phyloP scores from a whole-genome alignment of 805 yeast genomes.

The Wickerhamomyces chaumierensis region DNA sequence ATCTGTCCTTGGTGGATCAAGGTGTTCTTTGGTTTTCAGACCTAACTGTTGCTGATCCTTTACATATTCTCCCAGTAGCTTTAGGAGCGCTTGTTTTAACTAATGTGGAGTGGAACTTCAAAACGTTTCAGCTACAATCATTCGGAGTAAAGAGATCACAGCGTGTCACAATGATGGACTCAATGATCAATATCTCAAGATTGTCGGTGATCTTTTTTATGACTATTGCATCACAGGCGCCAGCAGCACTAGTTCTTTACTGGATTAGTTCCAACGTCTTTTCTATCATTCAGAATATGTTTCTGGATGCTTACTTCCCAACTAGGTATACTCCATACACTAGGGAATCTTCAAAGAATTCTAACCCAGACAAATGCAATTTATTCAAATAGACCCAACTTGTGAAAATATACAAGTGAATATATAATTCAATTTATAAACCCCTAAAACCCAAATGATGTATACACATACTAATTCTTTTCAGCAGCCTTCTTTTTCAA shows the following conservation, averaged over 20 bases:
- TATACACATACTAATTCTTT: slow-evolving; percentile 6
- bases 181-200: slow-evolving; percentile 61
- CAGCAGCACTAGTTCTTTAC: slow-evolving; percentile 70
- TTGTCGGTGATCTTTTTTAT: slow-evolving; percentile 69
- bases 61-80: slow-evolving; percentile 53
- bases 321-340: slow-evolving; percentile 8
- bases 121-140: slow-evolving; percentile 36
- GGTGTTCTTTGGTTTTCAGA: slow-evolving; percentile 54
- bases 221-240: slow-evolving; percentile 80
- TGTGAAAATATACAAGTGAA: too few relatives aligned
- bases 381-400: too few relatives aligned
- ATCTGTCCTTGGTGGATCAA: slow-evolving; percentile 36
- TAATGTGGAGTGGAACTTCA: slow-evolving; percentile 76
- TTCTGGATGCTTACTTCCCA: slow-evolving; percentile 40
- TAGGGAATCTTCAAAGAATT: slow-evolving; percentile 3
- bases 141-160: slow-evolving; percentile 28
- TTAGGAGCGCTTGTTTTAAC: slow-evolving; percentile 62
- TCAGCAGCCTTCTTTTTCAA: slow-evolving; percentile 21
- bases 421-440: too few relatives aligned
- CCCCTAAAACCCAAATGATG: neutral
- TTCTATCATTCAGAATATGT: slow-evolving; percentile 64
- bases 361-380: too few relatives aligned
- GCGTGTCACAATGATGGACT: slow-evolving; percentile 49
- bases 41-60: slow-evolving; percentile 49
- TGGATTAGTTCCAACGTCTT: slow-evolving; percentile 82